Base-by-base conservation (phyloP, 306 rosid species). In the Coriaria nepalensis region DNA sequence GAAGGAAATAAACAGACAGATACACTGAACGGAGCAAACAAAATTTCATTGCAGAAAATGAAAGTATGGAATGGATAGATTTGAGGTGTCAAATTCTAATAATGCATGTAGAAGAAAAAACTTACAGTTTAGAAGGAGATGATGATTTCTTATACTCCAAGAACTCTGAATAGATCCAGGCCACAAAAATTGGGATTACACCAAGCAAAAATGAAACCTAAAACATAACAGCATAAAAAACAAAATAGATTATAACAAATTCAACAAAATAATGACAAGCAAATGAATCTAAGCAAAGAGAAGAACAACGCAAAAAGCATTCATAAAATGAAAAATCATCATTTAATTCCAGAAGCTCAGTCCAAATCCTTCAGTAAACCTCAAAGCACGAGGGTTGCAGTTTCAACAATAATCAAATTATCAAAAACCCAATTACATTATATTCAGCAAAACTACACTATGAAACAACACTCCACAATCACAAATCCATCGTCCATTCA, bases 91-190 rank as follows among this genome's bases (percentile, higher is more conserved):
- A 49, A 42, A 56, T 45, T 63, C 49, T 42, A 64, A 54, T 37
- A 35, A 44, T 33, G 45, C 38, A 43, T 12, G 36, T 36, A 10
- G 42, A 47, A 59, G 50, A 43, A 20, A 43, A 55, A 64, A 74
- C 98, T 74, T 76, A 85, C 98, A 73, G 81, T 85, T 92, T 92
- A 56, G 77, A 65, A 62, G 81, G 73, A 47, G 73, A 62, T 33
- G 77, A 61, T 60, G 71, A 47, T 76, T 55, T 92, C 80, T 63
- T 80, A 65, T 82, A 82, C 52, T 85, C 96, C 35, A 85, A 72
- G 77, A 73, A 92, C 75, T 92, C 96, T 41, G 98, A 73, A 75
- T 92, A 92, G 63, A 85, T 71, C 96, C 98, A 85, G 8, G 96
- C 64, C 49, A 85, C 86, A 72, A 85, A 82, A 58, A 83, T 59